Conservation (phyloP, 805 yeast genomes). For the Zygotorulaspora florentina region DNA sequence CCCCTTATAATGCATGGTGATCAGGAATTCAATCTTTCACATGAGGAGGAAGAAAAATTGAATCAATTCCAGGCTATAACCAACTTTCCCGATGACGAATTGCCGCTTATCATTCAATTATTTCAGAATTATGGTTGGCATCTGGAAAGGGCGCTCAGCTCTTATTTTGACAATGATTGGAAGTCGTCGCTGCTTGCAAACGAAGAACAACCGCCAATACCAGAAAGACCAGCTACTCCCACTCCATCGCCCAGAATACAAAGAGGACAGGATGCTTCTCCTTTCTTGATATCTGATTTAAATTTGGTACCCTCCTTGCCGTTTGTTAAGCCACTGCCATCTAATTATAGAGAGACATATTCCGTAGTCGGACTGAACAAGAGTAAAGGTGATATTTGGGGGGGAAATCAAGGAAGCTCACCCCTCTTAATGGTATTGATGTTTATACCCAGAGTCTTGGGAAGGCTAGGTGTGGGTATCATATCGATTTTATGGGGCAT, state of each 20-base stretch:
- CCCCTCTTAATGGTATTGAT: conserved; percentile 50
- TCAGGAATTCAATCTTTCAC: conserved; percentile 33
- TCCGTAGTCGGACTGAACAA: conserved; percentile 25
- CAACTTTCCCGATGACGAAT: conserved; percentile 44
- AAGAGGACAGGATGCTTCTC: conserved; percentile 2
- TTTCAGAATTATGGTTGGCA: conserved; percentile 54
- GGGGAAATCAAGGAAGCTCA: conserved; percentile 3
- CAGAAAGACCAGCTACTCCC: conserved; percentile 13
- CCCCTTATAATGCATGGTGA: conserved; percentile 24
- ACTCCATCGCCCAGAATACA: conserved; percentile 4
- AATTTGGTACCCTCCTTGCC: conserved; percentile 31
- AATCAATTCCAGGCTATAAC: conserved; percentile 50
- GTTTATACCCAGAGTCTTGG: conserved; percentile 49
- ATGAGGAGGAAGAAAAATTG: conserved; percentile 42
- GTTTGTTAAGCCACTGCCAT: conserved; percentile 34
- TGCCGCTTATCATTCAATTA: conserved; percentile 44
- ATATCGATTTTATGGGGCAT: conserved; percentile 22
- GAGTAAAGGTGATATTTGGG: conserved; percentile 8
- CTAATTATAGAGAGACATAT: conserved; percentile 25
- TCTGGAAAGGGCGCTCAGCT: conserved; percentile 55
- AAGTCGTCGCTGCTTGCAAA: conserved; percentile 18
- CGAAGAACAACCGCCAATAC: conserved; percentile 8
- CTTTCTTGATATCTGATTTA: conserved; percentile 9
- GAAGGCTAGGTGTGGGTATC: conserved; percentile 21
- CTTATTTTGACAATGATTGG: conserved; percentile 57